These are phyloP conservation scores for Geoglossum cookeanum DNA, from an alignment of 2,329 filamentous ascomycete species.

Conservation along the genomic window DNA sequence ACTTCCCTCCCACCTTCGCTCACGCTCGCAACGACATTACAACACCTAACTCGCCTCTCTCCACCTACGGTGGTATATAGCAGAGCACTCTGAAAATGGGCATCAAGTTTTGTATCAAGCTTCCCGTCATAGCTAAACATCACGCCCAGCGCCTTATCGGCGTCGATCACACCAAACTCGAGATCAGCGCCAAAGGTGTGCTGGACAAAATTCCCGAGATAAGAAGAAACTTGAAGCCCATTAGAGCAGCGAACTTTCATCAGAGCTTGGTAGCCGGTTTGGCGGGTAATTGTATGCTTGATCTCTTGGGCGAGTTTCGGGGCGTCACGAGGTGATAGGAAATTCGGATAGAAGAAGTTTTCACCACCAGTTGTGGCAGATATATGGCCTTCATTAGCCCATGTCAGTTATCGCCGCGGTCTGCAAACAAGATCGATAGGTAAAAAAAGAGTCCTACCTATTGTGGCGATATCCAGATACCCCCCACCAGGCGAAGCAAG, in stretches of 20 bases:
- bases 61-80: slow-evolving; percentile 86
- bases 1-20: slow-evolving; percentile 65
- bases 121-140: slow-evolving; percentile 94
- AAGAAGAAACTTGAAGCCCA: slow-evolving; percentile 79
- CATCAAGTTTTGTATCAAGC: slow-evolving; percentile 88
- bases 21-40: slow-evolving; percentile 82
- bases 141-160: slow-evolving; percentile 82
- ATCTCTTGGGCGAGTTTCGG: slow-evolving; percentile 73
- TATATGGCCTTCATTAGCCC: slow-evolving; percentile 43
- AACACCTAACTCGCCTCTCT: slow-evolving; percentile 77
- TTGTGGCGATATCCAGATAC: slow-evolving; percentile 82
- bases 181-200: slow-evolving; percentile 89
- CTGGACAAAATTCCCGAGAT: slow-evolving; percentile 91
- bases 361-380: slow-evolving; percentile 84
- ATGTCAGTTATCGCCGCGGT: slow-evolving; percentile 4
- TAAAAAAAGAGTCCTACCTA: slow-evolving; percentile 38
- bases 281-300: slow-evolving; percentile 64
- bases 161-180: slow-evolving; percentile 79
- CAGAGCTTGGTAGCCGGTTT: slow-evolving; percentile 85
- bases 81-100: slow-evolving; percentile 89
- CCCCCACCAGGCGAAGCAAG: slow-evolving; percentile 75
- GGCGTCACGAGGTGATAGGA: slow-evolving; percentile 69
- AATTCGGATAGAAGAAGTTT: slow-evolving; percentile 93
- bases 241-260: slow-evolving; percentile 99
- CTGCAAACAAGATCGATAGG: slow-evolving; percentile 9